Evolutionary conservation across 345 rosid species (phyloP).

Genomic region (Nasturtium officinale): DNA sequence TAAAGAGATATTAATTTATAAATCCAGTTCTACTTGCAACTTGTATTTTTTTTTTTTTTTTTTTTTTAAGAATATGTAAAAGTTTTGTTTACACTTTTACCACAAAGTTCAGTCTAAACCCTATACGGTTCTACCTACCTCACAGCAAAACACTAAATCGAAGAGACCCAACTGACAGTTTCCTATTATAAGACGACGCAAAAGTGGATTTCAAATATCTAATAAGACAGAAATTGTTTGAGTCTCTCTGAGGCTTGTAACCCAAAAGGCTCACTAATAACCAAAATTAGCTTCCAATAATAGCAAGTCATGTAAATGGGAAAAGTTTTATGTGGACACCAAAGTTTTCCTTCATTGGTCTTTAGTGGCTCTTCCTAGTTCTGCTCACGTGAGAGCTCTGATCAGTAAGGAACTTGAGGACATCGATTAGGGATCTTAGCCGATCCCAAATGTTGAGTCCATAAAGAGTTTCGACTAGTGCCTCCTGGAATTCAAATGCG

Average conservation of each 20-base stretch:
- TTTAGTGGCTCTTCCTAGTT: conserved; percentile 56
- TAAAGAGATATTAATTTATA: too few species aligned
- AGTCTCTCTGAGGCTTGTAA: conserved; percentile 20
- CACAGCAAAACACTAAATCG: neutral
- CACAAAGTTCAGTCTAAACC: neutral
- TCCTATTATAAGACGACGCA: conserved; percentile 1
- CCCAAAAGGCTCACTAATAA: conserved; percentile 18
- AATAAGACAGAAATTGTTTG: conserved; percentile 9
- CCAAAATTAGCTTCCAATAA: conserved; percentile 26
- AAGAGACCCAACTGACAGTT: neutral
- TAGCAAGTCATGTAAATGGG: conserved; percentile 20
- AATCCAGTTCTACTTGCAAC: neutral
- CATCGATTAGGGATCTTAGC: conserved; percentile 69
- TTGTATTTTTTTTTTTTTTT: too few species aligned
- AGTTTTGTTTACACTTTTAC: neutral
- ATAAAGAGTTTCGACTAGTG: conserved; percentile 79
- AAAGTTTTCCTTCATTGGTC: conserved; percentile 1
- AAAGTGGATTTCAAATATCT: conserved; percentile 23
- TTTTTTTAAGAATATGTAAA: too few species aligned
- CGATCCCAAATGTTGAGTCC: conserved; percentile 92
- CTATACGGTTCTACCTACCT: neutral
- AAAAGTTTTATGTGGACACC: neutral
- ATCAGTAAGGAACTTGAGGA: conserved; percentile 70
- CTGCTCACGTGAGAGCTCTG: conserved; percentile 50
- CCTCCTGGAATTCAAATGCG: conserved; percentile 84